These are phyloP conservation scores for Mucor piriformis DNA, from an alignment of 371 early-diverging fungal species.

Conservation along the genomic window DNA sequence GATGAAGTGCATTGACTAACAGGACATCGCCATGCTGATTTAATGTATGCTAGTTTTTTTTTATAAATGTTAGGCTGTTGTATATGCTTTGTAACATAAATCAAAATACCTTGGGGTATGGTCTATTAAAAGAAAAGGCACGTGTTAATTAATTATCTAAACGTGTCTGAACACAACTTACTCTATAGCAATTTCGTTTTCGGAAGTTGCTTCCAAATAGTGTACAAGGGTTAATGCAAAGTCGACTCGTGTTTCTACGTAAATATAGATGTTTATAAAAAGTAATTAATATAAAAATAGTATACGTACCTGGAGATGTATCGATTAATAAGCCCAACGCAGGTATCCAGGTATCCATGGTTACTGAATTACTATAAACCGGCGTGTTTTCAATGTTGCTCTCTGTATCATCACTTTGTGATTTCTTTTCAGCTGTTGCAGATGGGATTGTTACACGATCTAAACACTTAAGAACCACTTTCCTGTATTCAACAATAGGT, in stretches of 20 bases:
- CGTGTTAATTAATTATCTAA: background rate
- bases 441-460: constrained; percentile 18
- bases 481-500: constrained; percentile 47
- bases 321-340: constrained; percentile 43
- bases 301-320: constrained; percentile 21
- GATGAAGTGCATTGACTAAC: constrained; percentile 58
- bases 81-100: background rate
- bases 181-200: constrained; percentile 33
- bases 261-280: background rate
- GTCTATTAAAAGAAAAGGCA: constrained; percentile 23
- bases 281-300: background rate
- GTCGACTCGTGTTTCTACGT: constrained; percentile 38
- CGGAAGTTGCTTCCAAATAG: constrained; percentile 40
- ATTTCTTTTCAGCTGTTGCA: constrained; percentile 5
- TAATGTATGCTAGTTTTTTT: constrained; percentile 18
- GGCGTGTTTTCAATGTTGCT: constrained; percentile 12
- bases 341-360: constrained; percentile 44
- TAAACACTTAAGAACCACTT: constrained; percentile 48
- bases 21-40: constrained; percentile 47
- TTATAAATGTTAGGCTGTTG: background rate
- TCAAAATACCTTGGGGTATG: constrained; percentile 26
- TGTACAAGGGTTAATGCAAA: constrained; percentile 36
- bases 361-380: constrained; percentile 18
- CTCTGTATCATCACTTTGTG: constrained; percentile 17
- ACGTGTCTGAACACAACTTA: constrained; percentile 19